Conservation (phyloP, 768 basidiomycete species). For the Suillus alpinus region DNA sequence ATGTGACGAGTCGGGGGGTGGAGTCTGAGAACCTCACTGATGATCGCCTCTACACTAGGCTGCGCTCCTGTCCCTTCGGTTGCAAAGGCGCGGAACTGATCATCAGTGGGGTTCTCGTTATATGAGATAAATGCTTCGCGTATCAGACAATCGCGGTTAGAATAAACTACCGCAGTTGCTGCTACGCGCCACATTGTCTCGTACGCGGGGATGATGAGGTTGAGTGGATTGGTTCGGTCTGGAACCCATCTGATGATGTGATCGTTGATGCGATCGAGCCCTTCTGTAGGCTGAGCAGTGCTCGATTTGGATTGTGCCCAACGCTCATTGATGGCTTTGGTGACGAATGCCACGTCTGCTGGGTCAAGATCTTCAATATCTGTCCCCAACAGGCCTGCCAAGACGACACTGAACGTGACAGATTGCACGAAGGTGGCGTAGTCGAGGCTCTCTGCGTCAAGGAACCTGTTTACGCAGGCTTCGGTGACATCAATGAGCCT, state of each 20-base stretch:
- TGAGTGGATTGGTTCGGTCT: conserved; percentile 32
- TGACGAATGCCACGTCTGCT: conserved; percentile 33
- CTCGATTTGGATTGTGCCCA: conserved; percentile 39
- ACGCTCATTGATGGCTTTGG: conserved; percentile 37
- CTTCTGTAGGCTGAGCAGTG: conserved; percentile 22
- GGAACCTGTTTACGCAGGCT: not conserved
- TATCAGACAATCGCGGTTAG: conserved; percentile 16
- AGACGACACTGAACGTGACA: conserved; percentile 36
- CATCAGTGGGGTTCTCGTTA: conserved; percentile 24
- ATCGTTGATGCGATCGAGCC: conserved; percentile 25
- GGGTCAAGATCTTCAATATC: conserved; percentile 28
- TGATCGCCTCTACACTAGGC: conserved; percentile 36
- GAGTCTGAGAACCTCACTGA: conserved; percentile 46
- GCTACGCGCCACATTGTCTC: conserved; percentile 59
- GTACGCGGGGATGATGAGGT: conserved; percentile 53
- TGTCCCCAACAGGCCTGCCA: conserved; percentile 36
- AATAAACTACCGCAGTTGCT: conserved; percentile 37
- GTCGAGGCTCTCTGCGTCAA: conserved; percentile 1
- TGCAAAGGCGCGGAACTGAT: conserved; percentile 26
- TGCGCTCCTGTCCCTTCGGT: not conserved
- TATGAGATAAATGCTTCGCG: conserved; percentile 28
- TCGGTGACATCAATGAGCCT: conserved; percentile 14
- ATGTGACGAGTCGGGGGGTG: conserved; percentile 52
- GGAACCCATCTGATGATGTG: conserved; percentile 42
- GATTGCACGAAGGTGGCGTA: conserved; percentile 39